A percentile compares a stretch with the other conserved stretches of the same genome.
These are phyloP conservation scores for Paecilomyces fulvus DNA, from an alignment of 2,329 filamentous ascomycete genomes.

Conservation along the genomic window DNA sequence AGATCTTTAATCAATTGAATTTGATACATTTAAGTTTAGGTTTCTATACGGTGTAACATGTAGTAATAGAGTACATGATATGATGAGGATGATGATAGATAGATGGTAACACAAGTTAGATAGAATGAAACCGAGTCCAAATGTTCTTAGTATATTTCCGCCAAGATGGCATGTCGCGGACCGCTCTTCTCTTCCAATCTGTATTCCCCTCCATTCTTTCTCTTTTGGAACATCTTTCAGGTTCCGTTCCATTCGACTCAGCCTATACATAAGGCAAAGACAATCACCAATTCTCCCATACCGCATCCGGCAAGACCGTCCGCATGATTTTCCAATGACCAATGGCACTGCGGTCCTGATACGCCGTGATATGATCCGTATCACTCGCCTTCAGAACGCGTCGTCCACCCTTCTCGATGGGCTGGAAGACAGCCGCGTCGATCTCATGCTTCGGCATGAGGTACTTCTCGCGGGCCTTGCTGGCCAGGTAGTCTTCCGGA, in stretches of 20 bases:
- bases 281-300: constrained; percentile 82
- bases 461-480: constrained; percentile 59
- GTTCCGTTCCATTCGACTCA: neutral
- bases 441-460: constrained; percentile 67
- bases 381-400: constrained; percentile 40
- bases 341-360: constrained; percentile 66
- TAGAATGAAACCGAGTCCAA: neutral
- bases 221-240: neutral
- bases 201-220: neutral
- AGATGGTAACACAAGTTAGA: neutral
- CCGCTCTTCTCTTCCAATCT: neutral
- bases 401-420: constrained; percentile 37
- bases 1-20: neutral
- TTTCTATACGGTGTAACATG: neutral
- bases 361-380: constrained; percentile 58
- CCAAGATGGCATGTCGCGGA: neutral
- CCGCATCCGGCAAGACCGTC: constrained; percentile 61
- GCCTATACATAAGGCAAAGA: too few species aligned
- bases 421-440: constrained; percentile 30
- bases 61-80: neutral
- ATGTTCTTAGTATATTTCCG: neutral
- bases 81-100: neutral
- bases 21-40: neutral
- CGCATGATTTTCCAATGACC: constrained; percentile 94
- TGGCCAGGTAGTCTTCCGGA: constrained; percentile 61